phyloP scores from a whole-genome alignment of 2,329 filamentous ascomycete species.

The Mycosphaerella sp. region DNA sequence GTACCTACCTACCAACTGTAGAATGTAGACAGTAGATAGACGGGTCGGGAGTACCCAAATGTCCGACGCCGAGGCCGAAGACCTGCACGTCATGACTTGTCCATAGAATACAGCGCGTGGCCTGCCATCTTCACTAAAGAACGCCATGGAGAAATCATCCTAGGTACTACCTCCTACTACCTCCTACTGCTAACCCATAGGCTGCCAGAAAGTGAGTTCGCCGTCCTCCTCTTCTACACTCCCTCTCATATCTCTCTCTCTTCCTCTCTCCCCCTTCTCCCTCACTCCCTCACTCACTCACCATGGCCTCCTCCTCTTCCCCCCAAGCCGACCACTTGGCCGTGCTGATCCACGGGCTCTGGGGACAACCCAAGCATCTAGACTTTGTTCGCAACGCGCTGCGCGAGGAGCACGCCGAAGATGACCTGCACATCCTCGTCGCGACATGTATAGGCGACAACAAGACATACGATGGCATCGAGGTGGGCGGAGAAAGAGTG shows the following conservation, averaged over 20 bases:
- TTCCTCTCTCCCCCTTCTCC: slow-evolving; percentile 1
- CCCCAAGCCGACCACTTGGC: slow-evolving; percentile 56
- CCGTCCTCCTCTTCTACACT: too few species aligned
- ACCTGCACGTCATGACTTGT: too few species aligned
- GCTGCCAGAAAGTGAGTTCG: too few species aligned
- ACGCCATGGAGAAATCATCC: too few species aligned
- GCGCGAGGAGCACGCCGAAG: slow-evolving; percentile 53
- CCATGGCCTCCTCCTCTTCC: neutral
- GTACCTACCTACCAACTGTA: too few species aligned
- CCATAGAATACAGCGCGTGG: too few species aligned
- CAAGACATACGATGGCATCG: slow-evolving; percentile 62
- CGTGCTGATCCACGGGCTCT: slow-evolving; percentile 73
- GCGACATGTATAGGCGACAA: slow-evolving; percentile 67
- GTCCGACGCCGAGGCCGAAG: too few species aligned
- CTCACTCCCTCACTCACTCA: slow-evolving; percentile 4
- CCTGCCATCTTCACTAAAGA: too few species aligned
- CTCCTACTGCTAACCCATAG: too few species aligned
- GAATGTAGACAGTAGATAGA: too few species aligned
- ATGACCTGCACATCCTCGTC: slow-evolving; percentile 62
- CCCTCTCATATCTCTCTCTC: neutral
- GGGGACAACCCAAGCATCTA: slow-evolving; percentile 73
- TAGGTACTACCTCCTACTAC: too few species aligned
- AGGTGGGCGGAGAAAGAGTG: slow-evolving; percentile 61
- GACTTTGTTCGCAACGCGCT: slow-evolving; percentile 60
- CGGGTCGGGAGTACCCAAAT: too few species aligned